Base-by-base conservation (phyloP, 1,284 basidiomycete species). In the Ceratobasidium sp. region DNA sequence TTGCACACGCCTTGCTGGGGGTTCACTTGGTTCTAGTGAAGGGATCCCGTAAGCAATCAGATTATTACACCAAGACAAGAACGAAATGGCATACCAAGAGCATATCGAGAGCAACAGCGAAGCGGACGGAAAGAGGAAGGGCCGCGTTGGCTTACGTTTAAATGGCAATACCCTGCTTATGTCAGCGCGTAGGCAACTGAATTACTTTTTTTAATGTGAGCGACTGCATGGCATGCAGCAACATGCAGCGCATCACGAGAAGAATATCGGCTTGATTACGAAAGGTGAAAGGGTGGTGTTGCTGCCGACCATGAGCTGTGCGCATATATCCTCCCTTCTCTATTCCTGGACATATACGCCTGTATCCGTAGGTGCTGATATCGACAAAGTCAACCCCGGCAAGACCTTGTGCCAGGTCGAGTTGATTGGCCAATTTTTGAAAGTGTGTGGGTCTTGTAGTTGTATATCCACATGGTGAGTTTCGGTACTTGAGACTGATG, bases 381-480 rank as follows among this genome's bases (percentile, higher is more conserved):
- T 95, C 41, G 85, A 90, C 33, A 88, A 88, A n/a, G 85, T 91
- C 77, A 89, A 94, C 83, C 85, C 98, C 44, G 1, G 91, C 90
- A 10, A 88, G n/a, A 35, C 98, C 75, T 85, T 97, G 79, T 98
- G 98, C 84, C 96, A 98, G 85, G 87, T 90, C 4, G 88, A 93
- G 20, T 87, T 98, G 46, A 90, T 98, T 67, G 84, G 88, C 66
- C 88, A 89, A 88, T 96, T 93, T 82, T 85, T 86, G 80, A 80
- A 84, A 66, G 85, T 89, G 52, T 87, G 92, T 12, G 85, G 95
- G 77, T 84, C 85, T 44, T 97, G 81, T 90, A 90, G 79, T 89
- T 91, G 1, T 93, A 92, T 81, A 90, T 97, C 73, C 92, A 97
- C 83, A 91, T 93, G 88, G 93, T 89, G 79, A 62, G 85, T 20